These are phyloP conservation scores for Grifola frondosa DNA, from an alignment of 1,284 basidiomycete species.

Conservation along the genomic window DNA sequence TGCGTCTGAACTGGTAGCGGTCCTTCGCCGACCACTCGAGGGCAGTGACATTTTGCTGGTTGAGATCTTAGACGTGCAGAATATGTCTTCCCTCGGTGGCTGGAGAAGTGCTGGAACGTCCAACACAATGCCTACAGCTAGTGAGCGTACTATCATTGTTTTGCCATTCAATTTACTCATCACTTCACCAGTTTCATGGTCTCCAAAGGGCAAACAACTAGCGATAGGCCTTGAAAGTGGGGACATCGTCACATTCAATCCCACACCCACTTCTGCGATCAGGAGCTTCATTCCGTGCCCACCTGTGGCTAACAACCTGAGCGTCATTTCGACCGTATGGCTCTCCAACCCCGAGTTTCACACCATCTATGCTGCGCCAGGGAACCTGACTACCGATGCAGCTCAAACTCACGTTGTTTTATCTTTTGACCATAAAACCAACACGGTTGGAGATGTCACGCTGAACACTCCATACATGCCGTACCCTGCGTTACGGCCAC, in stretches of 20 bases:
- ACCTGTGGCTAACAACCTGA: constrained; percentile 46
- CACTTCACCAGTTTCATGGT: constrained; percentile 67
- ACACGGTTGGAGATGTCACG: constrained; percentile 47
- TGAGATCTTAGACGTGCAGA: constrained; percentile 56
- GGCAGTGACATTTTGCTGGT: constrained; percentile 39
- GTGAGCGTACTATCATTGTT: constrained; percentile 40
- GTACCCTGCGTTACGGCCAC: constrained; percentile 50
- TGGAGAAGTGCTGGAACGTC: constrained; percentile 53
- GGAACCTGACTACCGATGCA: constrained; percentile 40
- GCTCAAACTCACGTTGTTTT: constrained; percentile 63
- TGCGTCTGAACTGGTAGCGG: constrained; percentile 57
- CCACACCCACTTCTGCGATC: constrained; percentile 51
- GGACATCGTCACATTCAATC: constrained; percentile 69
- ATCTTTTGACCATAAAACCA: constrained; percentile 58
- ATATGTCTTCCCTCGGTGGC: constrained; percentile 55
- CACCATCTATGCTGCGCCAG: constrained; percentile 59
- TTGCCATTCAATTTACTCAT: constrained; percentile 12
- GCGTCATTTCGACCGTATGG: constrained; percentile 65
- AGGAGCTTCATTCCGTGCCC: constrained; percentile 63
- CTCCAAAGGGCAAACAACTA: constrained; percentile 84
- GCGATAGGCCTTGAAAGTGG: constrained; percentile 74
- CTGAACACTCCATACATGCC: constrained; percentile 54
- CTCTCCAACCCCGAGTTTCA: constrained; percentile 74
- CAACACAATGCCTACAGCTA: constrained; percentile 51
- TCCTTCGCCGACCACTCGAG: constrained; percentile 49